Evolutionary conservation across 2,329 filamentous ascomycete genomes (phyloP).

Genomic region (Biscogniauxia marginata): DNA sequence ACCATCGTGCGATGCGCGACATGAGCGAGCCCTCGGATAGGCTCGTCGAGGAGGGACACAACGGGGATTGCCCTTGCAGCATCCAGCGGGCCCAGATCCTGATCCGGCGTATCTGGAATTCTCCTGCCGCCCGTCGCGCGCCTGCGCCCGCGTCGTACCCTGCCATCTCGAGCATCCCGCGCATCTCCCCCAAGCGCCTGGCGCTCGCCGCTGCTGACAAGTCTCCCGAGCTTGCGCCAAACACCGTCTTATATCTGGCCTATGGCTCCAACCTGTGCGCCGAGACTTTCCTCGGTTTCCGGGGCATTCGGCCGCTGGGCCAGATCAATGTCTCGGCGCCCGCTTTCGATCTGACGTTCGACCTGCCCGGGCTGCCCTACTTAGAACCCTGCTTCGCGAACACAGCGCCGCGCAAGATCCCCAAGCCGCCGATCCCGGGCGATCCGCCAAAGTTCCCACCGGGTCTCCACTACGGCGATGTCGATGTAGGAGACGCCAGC

Average conservation of each 20-base stretch:
- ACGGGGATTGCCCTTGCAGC: background rate
- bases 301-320: slow-evolving; percentile 79
- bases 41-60: slow-evolving; percentile 14
- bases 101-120: slow-evolving; percentile 17
- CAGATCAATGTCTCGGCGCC: slow-evolving; percentile 81
- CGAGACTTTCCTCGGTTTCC: slow-evolving; percentile 73
- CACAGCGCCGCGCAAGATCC: slow-evolving; percentile 59
- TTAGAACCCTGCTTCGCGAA: slow-evolving; percentile 91
- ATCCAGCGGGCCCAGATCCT: slow-evolving; percentile 16
- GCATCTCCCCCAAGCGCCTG: slow-evolving; percentile 40
- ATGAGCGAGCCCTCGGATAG: background rate
- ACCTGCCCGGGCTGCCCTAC: slow-evolving; percentile 84
- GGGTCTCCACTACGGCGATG: background rate
- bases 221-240: slow-evolving; percentile 18
- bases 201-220: slow-evolving; percentile 30
- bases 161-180: slow-evolving; percentile 34
- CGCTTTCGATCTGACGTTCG: slow-evolving; percentile 74
- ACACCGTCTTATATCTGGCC: slow-evolving; percentile 74
- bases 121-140: slow-evolving; percentile 8
- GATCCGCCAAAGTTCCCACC: slow-evolving; percentile 31
- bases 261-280: slow-evolving; percentile 89
- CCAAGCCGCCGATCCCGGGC: slow-evolving; percentile 34
- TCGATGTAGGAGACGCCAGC: background rate
- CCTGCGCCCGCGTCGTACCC: slow-evolving; percentile 17
- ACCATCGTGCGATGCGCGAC: background rate